phyloP scores from a whole-genome alignment of 805 yeast species.

The Pichia deserticola region DNA sequence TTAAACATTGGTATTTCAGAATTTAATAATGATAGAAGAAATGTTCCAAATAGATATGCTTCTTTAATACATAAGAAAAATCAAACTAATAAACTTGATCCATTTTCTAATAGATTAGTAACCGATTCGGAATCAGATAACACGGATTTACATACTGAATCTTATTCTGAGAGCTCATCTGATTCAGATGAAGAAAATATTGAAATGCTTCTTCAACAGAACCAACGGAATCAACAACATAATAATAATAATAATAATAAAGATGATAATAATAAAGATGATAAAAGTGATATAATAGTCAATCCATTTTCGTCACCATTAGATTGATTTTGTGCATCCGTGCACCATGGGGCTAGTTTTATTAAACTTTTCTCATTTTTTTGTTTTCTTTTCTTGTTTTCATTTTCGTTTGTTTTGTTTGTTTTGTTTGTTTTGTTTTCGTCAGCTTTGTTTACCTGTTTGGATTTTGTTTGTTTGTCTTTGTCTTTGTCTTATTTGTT shows the following conservation, averaged over 20 bases:
- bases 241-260: no score
- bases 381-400: not conserved
- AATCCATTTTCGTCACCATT: not conserved
- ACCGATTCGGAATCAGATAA: not conserved
- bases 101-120: not conserved
- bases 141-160: not conserved
- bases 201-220: slow-evolving; percentile 14
- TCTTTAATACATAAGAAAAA: slow-evolving; percentile 12
- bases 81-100: not conserved
- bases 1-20: not conserved
- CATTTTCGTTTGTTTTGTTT: not conserved
- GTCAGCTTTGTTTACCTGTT: not conserved
- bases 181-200: slow-evolving; percentile 30
- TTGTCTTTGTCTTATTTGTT: no score
- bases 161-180: slow-evolving; percentile 17
- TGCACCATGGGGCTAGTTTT: not conserved
- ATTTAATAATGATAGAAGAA: no score
- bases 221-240: not conserved
- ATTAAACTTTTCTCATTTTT: not conserved
- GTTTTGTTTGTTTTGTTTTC: slow-evolving; percentile 1
- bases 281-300: no score
- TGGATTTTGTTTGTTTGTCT: no score
- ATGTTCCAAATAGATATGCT: slow-evolving; percentile 11
- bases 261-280: no score
- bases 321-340: not conserved